Evolutionary conservation across 768 basidiomycete genomes (phyloP).

Genomic region (Scleroderma bovista): DNA sequence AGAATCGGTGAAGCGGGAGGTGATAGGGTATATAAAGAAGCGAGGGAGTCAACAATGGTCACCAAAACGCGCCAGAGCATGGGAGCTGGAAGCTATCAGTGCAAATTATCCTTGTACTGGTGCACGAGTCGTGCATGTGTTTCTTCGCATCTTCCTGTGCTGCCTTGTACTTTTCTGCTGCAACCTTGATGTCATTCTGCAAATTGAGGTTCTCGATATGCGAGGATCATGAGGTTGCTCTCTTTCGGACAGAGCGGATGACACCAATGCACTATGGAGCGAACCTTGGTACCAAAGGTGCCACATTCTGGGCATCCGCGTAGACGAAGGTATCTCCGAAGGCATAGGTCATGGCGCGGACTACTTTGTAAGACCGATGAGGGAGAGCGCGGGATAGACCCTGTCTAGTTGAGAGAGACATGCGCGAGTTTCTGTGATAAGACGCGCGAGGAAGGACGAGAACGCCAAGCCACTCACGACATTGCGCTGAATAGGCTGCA

Average conservation of each 20-base stretch:
- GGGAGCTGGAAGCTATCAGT: constrained; percentile 26
- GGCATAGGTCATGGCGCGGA: constrained; percentile 86
- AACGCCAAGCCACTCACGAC: constrained; percentile 38
- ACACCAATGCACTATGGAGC: constrained; percentile 81
- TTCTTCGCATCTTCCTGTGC: constrained; percentile 76
- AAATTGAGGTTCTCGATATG: constrained; percentile 76
- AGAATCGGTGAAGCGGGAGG: not conserved
- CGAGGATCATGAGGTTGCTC: constrained; percentile 16
- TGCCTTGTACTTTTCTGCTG: constrained; percentile 70
- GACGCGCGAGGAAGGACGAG: not conserved
- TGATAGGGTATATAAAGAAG: constrained; percentile 38
- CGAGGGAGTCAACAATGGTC: constrained; percentile 52
- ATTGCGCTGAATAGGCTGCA: too few species aligned
- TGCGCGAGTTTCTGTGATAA: constrained; percentile 65
- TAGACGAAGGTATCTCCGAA: constrained; percentile 93
- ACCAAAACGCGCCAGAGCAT: constrained; percentile 49
- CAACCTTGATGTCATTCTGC: constrained; percentile 49
- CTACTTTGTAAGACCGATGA: constrained; percentile 76
- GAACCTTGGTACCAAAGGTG: constrained; percentile 69
- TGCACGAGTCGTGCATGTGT: constrained; percentile 97
- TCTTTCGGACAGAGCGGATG: not conserved
- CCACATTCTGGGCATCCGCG: constrained; percentile 74
- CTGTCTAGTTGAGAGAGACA: constrained; percentile 71
- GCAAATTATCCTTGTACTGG: constrained; percentile 97
- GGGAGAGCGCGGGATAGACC: constrained; percentile 81